phyloP scores from a whole-genome alignment of 176 grass and related monocot genomes.

The Ananas comosus region DNA sequence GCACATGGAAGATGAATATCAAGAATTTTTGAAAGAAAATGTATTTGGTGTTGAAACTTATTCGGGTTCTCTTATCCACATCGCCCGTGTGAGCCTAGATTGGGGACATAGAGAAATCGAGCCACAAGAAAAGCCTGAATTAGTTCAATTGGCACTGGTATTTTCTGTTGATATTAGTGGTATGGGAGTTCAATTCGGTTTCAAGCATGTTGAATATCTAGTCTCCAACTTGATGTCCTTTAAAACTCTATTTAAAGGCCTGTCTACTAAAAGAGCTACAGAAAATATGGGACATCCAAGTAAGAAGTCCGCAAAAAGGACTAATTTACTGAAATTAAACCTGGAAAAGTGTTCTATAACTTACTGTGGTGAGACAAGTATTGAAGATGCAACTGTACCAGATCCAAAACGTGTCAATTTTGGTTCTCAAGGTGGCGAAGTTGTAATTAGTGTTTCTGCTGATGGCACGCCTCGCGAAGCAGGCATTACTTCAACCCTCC shows the following conservation, averaged over 20 bases:
- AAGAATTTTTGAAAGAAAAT: constrained; percentile 81
- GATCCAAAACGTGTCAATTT: constrained; percentile 98
- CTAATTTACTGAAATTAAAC: constrained; percentile 73
- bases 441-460: constrained; percentile 74
- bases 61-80: constrained; percentile 76
- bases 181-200: constrained; percentile 75
- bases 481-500: constrained; percentile 56
- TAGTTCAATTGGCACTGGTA: constrained; percentile 44
- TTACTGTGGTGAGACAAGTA: constrained; percentile 64
- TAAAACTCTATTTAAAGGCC: constrained; percentile 57
- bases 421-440: constrained; percentile 86
- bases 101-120: constrained; percentile 88
- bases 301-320: constrained; percentile 64
- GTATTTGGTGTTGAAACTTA: constrained; percentile 85
- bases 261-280: constrained; percentile 37
- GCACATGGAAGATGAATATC: constrained; percentile 96
- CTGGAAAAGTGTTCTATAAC: constrained; percentile 79
- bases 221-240: constrained; percentile 68
- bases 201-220: constrained; percentile 81
- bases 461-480: constrained; percentile 78
- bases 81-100: constrained; percentile 80
- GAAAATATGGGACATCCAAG: constrained; percentile 36
- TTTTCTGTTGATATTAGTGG: constrained; percentile 86
- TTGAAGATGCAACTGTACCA: constrained; percentile 69
- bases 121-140: constrained; percentile 52